Evolutionary conservation across 768 basidiomycete genomes (phyloP).

Genomic region (Hortiboletus campestris): DNA sequence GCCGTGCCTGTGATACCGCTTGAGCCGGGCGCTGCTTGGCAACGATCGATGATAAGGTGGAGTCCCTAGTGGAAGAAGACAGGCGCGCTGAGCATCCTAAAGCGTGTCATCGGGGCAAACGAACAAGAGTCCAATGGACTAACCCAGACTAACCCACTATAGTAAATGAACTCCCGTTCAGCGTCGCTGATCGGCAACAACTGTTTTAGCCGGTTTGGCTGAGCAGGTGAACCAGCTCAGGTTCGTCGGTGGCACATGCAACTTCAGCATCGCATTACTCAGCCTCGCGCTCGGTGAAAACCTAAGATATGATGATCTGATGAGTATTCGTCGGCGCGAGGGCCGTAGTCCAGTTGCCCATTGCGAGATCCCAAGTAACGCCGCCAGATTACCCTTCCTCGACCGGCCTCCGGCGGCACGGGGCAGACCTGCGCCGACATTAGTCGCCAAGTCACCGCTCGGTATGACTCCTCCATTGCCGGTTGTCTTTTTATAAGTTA

Average conservation of each 20-base stretch:
- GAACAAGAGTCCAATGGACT: too few relatives aligned
- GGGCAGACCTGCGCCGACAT: background rate
- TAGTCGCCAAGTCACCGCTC: background rate
- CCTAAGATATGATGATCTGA: background rate
- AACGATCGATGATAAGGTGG: conserved; percentile 1
- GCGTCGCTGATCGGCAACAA: background rate
- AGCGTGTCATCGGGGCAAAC: background rate
- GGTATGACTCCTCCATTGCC: background rate
- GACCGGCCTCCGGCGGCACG: background rate
- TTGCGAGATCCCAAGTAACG: background rate
- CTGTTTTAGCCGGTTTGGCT: background rate
- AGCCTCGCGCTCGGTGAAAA: too few relatives aligned
- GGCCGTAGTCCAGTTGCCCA: background rate
- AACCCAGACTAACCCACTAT: background rate
- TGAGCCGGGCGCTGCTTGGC: background rate
- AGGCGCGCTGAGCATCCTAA: background rate
- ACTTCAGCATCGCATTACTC: background rate
- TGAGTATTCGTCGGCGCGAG: too few relatives aligned
- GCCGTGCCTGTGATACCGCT: conserved; percentile 2
- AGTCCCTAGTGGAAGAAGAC: conserved; percentile 2
- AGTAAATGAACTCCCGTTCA: background rate
- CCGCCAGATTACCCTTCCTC: background rate
- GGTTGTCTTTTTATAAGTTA: background rate
- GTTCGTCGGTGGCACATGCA: background rate
- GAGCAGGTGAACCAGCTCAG: conserved; percentile 2